Evolutionary conservation across 73 alveolate species (phyloP).

Genomic region (Diophrys sp.): DNA sequence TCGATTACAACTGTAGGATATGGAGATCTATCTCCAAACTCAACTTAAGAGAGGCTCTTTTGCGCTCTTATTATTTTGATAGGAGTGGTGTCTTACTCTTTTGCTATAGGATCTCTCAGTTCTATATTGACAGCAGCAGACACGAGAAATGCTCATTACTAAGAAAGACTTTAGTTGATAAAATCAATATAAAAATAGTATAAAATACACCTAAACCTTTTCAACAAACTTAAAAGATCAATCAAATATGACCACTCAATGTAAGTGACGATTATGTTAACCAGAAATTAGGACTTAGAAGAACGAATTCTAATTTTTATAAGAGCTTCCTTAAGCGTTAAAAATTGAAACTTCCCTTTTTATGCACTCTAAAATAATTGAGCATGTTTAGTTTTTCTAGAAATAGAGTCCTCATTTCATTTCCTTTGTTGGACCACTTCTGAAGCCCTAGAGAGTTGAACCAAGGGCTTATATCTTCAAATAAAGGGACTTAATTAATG

Average conservation of each 20-base stretch:
- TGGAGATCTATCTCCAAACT: constrained; percentile 4
- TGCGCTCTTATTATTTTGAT: constrained; percentile 35
- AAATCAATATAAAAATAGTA: constrained; percentile 48
- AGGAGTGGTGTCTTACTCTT: constrained; percentile 50
- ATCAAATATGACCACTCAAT: constrained; percentile 52
- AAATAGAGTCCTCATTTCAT: constrained; percentile 56
- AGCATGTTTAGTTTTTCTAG: constrained; percentile 47
- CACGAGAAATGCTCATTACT: constrained; percentile 26
- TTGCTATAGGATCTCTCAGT: constrained; percentile 32
- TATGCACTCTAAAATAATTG: constrained; percentile 56
- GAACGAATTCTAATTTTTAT: constrained; percentile 60
- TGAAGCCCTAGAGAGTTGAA: constrained; percentile 62
- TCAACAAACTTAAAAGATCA: constrained; percentile 38
- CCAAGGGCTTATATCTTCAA: constrained; percentile 47
- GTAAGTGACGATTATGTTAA: not conserved
- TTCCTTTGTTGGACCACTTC: constrained; percentile 64
- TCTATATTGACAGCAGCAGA: constrained; percentile 22
- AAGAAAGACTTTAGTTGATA: constrained; percentile 45
- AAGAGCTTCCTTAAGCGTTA: constrained; percentile 84
- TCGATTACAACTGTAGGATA: constrained; percentile 18
- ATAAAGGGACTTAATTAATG: constrained; percentile 67
- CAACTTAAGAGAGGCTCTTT: not conserved
- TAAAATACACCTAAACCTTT: constrained; percentile 36
- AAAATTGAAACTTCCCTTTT: constrained; percentile 73
- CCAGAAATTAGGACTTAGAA: no score